Evolutionary conservation across 345 rosid genomes (phyloP).

Genomic region (Acer negundo): DNA sequence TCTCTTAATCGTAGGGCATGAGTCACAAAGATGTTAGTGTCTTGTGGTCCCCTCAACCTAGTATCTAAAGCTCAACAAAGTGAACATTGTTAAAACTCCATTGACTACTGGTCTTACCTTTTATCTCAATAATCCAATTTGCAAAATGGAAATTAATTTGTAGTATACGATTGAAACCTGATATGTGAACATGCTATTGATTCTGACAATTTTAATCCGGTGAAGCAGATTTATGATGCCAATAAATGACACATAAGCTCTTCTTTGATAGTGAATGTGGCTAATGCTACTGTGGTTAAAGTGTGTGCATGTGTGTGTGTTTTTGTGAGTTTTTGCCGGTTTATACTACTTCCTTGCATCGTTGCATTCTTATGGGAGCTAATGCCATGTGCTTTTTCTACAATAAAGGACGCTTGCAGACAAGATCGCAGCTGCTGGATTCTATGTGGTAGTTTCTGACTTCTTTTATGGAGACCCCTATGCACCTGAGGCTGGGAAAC

Average conservation of each 20-base stretch:
- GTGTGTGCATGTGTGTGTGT: neutral
- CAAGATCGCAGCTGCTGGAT: conserved; percentile 77
- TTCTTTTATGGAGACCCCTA: conserved; percentile 66
- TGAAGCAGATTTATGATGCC: neutral
- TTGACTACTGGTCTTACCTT: neutral
- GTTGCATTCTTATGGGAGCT: neutral
- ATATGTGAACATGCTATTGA: neutral
- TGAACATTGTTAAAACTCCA: neutral
- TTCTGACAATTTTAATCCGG: neutral
- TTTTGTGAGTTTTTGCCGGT: neutral
- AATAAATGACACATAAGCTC: neutral
- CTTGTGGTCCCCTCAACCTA: neutral
- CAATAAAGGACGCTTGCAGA: conserved; percentile 68
- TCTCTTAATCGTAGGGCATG: too few species aligned
- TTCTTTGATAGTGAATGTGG: neutral
- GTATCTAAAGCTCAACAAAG: neutral
- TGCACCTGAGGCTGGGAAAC: conserved; percentile 41
- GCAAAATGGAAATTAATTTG: neutral
- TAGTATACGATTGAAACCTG: too few species aligned
- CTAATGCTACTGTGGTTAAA: neutral
- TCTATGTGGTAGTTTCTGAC: conserved; percentile 69
- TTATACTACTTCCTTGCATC: neutral
- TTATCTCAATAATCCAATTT: neutral
- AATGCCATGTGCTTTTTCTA: conserved; percentile 18
- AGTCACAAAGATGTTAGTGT: too few species aligned